Percentiles rank a stretch among this genome's conserved stretches.
phyloP scores from a whole-genome alignment of 2,329 filamentous ascomycete genomes.

The Aspergillus neoniger region DNA sequence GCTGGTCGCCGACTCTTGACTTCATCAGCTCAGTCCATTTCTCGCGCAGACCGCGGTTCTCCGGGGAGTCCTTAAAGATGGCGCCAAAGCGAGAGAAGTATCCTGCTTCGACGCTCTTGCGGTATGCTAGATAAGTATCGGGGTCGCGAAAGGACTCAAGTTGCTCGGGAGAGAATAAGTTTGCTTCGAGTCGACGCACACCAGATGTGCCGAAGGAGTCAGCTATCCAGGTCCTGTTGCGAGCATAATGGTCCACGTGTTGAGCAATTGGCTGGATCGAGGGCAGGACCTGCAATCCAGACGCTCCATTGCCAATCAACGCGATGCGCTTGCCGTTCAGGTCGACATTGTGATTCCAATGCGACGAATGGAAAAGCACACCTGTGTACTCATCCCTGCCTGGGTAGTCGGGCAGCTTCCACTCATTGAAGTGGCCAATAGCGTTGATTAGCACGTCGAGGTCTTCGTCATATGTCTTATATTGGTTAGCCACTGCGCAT shows the following conservation, averaged over 20 bases:
- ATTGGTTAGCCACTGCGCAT: not conserved
- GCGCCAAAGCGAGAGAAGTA: slow-evolving; percentile 63
- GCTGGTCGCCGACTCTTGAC: slow-evolving; percentile 55
- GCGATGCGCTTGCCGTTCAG: slow-evolving; percentile 54
- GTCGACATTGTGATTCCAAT: slow-evolving; percentile 59
- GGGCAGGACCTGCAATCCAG: slow-evolving; percentile 57
- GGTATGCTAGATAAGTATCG: slow-evolving; percentile 60
- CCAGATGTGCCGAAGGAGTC: slow-evolving; percentile 60
- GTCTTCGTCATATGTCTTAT: slow-evolving; percentile 46
- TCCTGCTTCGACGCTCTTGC: slow-evolving; percentile 59
- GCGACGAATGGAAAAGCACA: slow-evolving; percentile 60
- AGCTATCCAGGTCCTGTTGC: slow-evolving; percentile 69
- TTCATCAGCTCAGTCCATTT: slow-evolving; percentile 58
- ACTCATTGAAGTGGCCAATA: slow-evolving; percentile 66
- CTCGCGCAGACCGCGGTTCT: slow-evolving; percentile 52
- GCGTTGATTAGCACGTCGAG: slow-evolving; percentile 65
- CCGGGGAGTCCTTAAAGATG: slow-evolving; percentile 57
- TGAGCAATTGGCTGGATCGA: slow-evolving; percentile 42
- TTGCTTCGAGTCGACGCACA: slow-evolving; percentile 57
- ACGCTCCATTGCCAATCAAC: slow-evolving; percentile 65
- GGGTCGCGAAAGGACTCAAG: slow-evolving; percentile 62
- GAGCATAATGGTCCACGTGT: slow-evolving; percentile 64
- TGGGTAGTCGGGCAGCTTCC: slow-evolving; percentile 63
- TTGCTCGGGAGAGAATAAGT: slow-evolving; percentile 57
- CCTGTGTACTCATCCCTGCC: slow-evolving; percentile 60